Base-by-base conservation (phyloP, 1,139 yeast genomes). In the Candida gigantensis region DNA sequence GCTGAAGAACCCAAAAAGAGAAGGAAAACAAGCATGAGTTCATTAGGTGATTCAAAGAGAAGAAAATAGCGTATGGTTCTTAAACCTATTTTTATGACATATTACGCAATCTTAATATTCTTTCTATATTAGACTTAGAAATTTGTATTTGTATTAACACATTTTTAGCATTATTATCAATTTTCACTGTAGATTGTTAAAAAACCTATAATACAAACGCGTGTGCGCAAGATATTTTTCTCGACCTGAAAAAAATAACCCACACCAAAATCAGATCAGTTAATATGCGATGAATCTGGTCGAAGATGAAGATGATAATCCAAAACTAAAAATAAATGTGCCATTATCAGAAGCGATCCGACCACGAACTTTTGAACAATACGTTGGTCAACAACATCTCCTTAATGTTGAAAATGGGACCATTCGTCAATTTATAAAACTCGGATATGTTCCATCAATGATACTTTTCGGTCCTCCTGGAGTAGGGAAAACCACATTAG, bases 401-500 rank as follows among this genome's bases (percentile, higher is more conserved):
- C 38, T 67, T 10, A 44, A 57, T 34, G 42, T 49, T 1, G 40
- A 42, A 1, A 43, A 55, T 40, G 74, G 74, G 2, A 50, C 54
- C 8, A 58, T 70, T 6, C 40, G 47, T 11, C 61, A 58, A 38
- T 70, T 62, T 38, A 45, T 69, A 4, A 46, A 58, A n/a, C 42
- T 68, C 24, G 65, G 69, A 0, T 66, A 64, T 45, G 51, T 71
- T 10, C 75, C 76, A 0, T 68, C 73, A 4, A 68, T 71, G 74
- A 52, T 71, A 5, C 52, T 71, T 5, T 49, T 55, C 34, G 77
- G 77, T 1, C 74, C 75, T 0, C 74, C 74, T 1, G 76, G 77
- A 1, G 69, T 66, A 8, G 77, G 77, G 0, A 71, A 71, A 42
- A 70, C 75, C 1, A 66, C 74, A 0, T 39, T 71, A n/a, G 75